phyloP scores from a whole-genome alignment of 2,329 filamentous ascomycete species.

The Fusarium continuum region DNA sequence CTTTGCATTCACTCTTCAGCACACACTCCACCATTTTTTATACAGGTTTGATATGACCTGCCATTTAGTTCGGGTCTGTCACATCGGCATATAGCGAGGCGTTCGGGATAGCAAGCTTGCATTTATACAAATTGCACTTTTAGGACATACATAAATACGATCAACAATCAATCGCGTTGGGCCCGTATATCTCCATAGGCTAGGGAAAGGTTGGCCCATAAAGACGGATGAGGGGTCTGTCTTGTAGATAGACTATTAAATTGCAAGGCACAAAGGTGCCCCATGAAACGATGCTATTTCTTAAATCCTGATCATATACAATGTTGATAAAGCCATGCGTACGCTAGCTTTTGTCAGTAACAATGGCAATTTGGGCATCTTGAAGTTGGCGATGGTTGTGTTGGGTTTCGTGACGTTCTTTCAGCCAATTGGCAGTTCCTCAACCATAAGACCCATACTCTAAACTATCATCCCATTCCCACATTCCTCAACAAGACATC shows the following conservation, averaged over 20 bases:
- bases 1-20: slow-evolving; percentile 21
- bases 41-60: slow-evolving; percentile 17
- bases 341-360: background rate
- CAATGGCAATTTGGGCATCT: slow-evolving; percentile 20
- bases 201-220: slow-evolving; percentile 4
- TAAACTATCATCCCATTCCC: background rate
- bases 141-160: background rate
- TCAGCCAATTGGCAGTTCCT: slow-evolving; percentile 33
- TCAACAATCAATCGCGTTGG: background rate
- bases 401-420: slow-evolving; percentile 11
- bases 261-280: slow-evolving; percentile 11
- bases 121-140: slow-evolving; percentile 15
- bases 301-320: background rate
- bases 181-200: slow-evolving; percentile 3
- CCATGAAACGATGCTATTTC: background rate
- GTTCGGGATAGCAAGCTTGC: slow-evolving; percentile 32
- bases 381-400: slow-evolving; percentile 20
- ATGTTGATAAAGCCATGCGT: background rate
- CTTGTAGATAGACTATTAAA: slow-evolving; percentile 24
- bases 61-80: slow-evolving; percentile 23
- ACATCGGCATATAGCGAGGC: slow-evolving; percentile 39
- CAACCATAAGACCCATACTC: slow-evolving; percentile 4
- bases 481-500: background rate
- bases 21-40: slow-evolving; percentile 12
- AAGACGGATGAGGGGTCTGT: slow-evolving; percentile 2